Base-by-base conservation (phyloP, 176 grass and related monocot species). In the Hsuehochloa calcarea region DNA sequence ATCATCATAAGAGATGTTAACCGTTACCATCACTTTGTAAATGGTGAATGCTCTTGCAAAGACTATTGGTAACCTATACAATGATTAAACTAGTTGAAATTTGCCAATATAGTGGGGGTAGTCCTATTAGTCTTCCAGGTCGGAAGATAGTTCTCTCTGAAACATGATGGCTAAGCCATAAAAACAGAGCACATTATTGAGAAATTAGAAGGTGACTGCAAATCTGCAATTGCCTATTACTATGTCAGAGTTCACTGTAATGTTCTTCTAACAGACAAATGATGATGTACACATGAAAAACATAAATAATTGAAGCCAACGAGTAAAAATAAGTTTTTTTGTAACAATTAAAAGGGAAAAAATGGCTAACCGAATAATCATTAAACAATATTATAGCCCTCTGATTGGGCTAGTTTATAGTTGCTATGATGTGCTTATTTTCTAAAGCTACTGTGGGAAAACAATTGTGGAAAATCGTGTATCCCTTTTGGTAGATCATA, bases 1-100 rank as follows among this genome's bases (percentile, higher is more conserved):
- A 92, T 94, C 71, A 83, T 94, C 76, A 82, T 94, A 69, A 92
- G 91, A 87, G 94, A 97, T 90, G 94, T 97, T 84, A 97, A 97
- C 41, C 70, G 85, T 8, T 97, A 92, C 46, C 90, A 97, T 89
- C 87, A 88, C 69, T 97, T 97, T 70, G 85, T 77, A 66, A 86
- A 92, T 72, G 94, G 92, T 70, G 80, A 94, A 66, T 97, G 94
- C 61, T 94, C 92, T n/a, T 97, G 94, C 65, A 90, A 85, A 78
- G 94, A 94, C 77, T 89, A 94, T 52, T 91, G 89, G 78, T 80
- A 66, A 50, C 45, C 45, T 79, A 64, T 20, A 80, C 61, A 2
- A 34, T 49, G 43, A 65, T 35, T 65, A 80, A 12, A 50, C 17
- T 51, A 35, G 27, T 66, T 80, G 44, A 66, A 61, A 37, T 65